Evolutionary conservation across 306 rosid genomes (phyloP).

Genomic region (Erythrophleum fordii): DNA sequence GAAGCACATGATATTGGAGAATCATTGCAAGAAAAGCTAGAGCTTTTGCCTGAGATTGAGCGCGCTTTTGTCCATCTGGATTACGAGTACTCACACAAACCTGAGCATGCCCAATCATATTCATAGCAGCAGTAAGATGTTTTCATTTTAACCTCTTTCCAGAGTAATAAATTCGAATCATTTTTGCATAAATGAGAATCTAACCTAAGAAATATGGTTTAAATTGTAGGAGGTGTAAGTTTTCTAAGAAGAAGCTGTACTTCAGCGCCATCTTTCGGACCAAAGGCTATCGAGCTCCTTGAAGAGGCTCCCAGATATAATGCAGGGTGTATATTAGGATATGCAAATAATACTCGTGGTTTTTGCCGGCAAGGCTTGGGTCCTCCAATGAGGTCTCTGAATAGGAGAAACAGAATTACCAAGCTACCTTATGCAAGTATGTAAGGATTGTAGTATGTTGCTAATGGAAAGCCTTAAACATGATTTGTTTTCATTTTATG

Average conservation of each 20-base stretch:
- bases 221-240: constrained; percentile 9
- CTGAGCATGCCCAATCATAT: constrained; percentile 86
- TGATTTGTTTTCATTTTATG: neutral
- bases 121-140: constrained; percentile 39
- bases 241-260: constrained; percentile 19
- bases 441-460: neutral
- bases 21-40: constrained; percentile 86
- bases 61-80: constrained; percentile 98
- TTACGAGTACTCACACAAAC: constrained; percentile 91
- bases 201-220: neutral
- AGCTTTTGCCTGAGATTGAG: constrained; percentile 84
- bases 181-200: constrained; percentile 5
- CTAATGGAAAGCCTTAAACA: neutral
- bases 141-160: constrained; percentile 21
- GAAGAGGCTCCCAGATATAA: neutral
- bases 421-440: constrained; percentile 11
- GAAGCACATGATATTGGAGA: constrained; percentile 98
- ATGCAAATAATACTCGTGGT: neutral
- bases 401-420: neutral
- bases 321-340: neutral
- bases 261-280: constrained; percentile 5
- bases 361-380: neutral
- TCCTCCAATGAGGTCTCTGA: neutral
- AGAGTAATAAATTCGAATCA: constrained; percentile 31
- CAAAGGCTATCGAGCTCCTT: neutral